Evolutionary conservation across 2,329 filamentous ascomycete species (phyloP), one percentile per base, ranked within the genome.

Genomic region (Fusarium fracticaudum): DNA sequence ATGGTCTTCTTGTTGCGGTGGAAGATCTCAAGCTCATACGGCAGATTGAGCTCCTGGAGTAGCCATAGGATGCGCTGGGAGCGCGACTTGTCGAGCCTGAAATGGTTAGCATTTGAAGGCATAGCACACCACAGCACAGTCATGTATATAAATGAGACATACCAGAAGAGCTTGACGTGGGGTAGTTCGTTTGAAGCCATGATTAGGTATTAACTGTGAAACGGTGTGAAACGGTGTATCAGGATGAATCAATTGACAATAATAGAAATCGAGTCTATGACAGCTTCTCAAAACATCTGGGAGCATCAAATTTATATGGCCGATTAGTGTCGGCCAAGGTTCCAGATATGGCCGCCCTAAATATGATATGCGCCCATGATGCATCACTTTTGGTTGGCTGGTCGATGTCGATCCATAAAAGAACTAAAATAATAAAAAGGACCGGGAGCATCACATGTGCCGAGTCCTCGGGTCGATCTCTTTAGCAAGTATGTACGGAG

Each of bases 41-140:
- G 88, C 40, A 97, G 82, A 48, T 92, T 88, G 71, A 96, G 91
- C 82, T 96, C 94, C 81, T 96, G 93, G 48, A 97, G 89, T 12
- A 97, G 91, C 93, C 94, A 97, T 50, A 96, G 85, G 67, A 96
- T 92, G 71, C 94, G 91, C 82, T 97, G 94, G 18, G 93, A 91
- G 76, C 95, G 93, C 64, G 94, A 97, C 76, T 92, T 87, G 77
- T 96, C 90, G 69, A 97, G 92, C 94, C 94, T 97, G 75, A n/a
- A 31, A 17, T 26, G 12, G 37, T 74, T 17, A 74, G 45, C 33
- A 37, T 40, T 43, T 20, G 22, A 26, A 31, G 20, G 24, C 2
- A 17, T 8, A 35, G 33, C 33, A 37, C 35, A 37, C 8, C 33
- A 37, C 35, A 37, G 53, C 24, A 33, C 12, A 12, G 22, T 37